Conservation (phyloP, 352 stramenopile genomes). For the Pythium folliculosum region DNA sequence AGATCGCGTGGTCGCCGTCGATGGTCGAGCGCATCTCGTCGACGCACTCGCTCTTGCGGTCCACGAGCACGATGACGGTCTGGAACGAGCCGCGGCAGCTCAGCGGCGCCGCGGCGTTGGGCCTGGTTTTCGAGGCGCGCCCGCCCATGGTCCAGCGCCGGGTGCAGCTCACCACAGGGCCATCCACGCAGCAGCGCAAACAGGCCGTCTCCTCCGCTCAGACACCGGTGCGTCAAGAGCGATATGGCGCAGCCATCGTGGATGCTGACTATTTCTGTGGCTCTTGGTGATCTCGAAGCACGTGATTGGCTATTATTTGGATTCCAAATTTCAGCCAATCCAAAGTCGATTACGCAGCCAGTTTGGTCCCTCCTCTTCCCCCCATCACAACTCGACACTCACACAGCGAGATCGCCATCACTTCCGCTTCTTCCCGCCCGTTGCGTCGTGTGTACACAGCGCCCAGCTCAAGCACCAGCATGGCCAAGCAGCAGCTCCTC, state of each 20-base stretch:
- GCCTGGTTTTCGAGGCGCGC: slow-evolving; percentile 59
- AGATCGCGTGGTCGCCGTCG: neutral
- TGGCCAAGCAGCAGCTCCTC: slow-evolving; percentile 14
- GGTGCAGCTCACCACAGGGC: neutral
- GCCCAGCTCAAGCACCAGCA: neutral
- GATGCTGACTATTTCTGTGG: slow-evolving; percentile 21
- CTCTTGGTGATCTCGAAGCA: neutral
- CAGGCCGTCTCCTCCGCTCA: too few species aligned
- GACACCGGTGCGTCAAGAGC: neutral
- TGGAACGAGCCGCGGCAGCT: slow-evolving; percentile 20
- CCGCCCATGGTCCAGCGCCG: slow-evolving; percentile 40
- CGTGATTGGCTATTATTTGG: slow-evolving; percentile 3
- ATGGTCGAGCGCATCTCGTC: slow-evolving; percentile 17
- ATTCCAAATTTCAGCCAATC: slow-evolving; percentile 6
- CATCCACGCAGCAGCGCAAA: slow-evolving; percentile 6
- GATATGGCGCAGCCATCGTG: neutral
- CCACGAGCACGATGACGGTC: slow-evolving; percentile 34
- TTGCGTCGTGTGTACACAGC: too few species aligned
- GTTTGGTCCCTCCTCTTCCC: slow-evolving; percentile 2
- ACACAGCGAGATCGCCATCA: neutral
- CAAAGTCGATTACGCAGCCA: neutral
- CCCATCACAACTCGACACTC: neutral
- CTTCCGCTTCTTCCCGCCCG: too few species aligned
- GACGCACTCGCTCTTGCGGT: slow-evolving; percentile 21
- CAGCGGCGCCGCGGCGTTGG: slow-evolving; percentile 1